phyloP scores from a whole-genome alignment of 202 grass and related monocot species.

The Dendrocalamus latiflorus region DNA sequence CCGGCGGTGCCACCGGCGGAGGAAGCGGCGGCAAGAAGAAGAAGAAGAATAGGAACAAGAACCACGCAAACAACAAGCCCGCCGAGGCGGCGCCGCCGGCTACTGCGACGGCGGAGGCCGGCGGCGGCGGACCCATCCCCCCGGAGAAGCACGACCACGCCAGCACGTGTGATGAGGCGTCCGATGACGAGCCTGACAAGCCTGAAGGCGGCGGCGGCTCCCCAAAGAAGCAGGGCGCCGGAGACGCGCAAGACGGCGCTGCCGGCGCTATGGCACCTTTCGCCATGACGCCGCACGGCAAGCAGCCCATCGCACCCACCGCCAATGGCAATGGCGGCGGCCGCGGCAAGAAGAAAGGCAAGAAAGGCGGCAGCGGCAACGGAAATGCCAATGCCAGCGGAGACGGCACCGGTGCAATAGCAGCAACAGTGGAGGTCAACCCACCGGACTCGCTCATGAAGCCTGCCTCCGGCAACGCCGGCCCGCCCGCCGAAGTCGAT shows the following conservation, averaged over 20 bases:
- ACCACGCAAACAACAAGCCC: slow-evolving; percentile 9
- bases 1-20: background rate
- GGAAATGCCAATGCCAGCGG: background rate
- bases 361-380: slow-evolving; percentile 39
- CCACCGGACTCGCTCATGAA: slow-evolving; percentile 27
- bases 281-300: slow-evolving; percentile 30
- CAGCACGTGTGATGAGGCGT: slow-evolving; percentile 31
- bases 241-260: slow-evolving; percentile 4
- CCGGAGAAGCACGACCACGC: slow-evolving; percentile 19
- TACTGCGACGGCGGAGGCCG: background rate
- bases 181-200: slow-evolving; percentile 37
- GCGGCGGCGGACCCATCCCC: background rate
- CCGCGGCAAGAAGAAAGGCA: slow-evolving; percentile 63
- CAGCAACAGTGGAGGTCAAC: slow-evolving; percentile 3
- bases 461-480: background rate
- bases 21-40: slow-evolving; percentile 56
- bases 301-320: slow-evolving; percentile 24
- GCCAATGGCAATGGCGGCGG: slow-evolving; percentile 3
- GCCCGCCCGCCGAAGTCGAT: background rate
- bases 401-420: slow-evolving; percentile 23
- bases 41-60: slow-evolving; percentile 55
- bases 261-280: background rate
- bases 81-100: slow-evolving; percentile 3
- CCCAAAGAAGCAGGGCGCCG: background rate
- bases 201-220: background rate